Percentiles rank a stretch among this genome's conserved stretches.
These are phyloP conservation scores for Diophrys appendiculata DNA, from an alignment of 73 alveolate genomes.

Conservation along the genomic window DNA sequence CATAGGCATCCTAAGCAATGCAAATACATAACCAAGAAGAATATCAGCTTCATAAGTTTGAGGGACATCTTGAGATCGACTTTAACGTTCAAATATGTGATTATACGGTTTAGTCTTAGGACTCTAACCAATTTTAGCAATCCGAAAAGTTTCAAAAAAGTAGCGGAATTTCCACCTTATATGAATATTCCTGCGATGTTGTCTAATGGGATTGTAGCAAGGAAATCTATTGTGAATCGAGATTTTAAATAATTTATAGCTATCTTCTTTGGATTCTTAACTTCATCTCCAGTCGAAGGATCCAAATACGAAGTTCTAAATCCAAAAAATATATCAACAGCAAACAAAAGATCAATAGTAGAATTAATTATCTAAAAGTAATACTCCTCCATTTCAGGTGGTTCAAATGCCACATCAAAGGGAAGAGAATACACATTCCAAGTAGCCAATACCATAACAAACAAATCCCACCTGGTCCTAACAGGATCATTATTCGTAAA, in stretches of 20 bases:
- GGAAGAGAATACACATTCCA: conserved; percentile 24
- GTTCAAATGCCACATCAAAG: conserved; percentile 18
- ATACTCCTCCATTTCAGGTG: not conserved
- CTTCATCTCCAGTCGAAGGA: conserved; percentile 35
- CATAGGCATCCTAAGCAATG: conserved; percentile 52
- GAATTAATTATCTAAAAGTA: conserved; percentile 18
- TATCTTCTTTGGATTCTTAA: conserved; percentile 26
- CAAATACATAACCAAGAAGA: conserved; percentile 40
- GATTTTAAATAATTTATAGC: conserved; percentile 33
- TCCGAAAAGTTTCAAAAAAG: conserved; percentile 24
- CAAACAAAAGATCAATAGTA: conserved; percentile 49
- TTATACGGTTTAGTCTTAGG: conserved; percentile 29
- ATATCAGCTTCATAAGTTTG: conserved; percentile 30
- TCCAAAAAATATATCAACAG: conserved; percentile 39
- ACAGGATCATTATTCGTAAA: not conserved
- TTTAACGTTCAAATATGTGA: conserved; percentile 32
- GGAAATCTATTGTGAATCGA: conserved; percentile 51
- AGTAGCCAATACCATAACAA: conserved; percentile 22
- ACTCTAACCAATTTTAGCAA: conserved; percentile 48
- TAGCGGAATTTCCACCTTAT: not conserved
- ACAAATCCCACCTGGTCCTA: conserved; percentile 29
- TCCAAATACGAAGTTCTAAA: conserved; percentile 47
- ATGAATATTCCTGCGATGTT: not conserved
- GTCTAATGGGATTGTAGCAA: conserved; percentile 60
- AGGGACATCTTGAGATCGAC: conserved; percentile 38